phyloP scores from a whole-genome alignment of 1,139 yeast genomes.

The Lizanozyma gosingica region DNA sequence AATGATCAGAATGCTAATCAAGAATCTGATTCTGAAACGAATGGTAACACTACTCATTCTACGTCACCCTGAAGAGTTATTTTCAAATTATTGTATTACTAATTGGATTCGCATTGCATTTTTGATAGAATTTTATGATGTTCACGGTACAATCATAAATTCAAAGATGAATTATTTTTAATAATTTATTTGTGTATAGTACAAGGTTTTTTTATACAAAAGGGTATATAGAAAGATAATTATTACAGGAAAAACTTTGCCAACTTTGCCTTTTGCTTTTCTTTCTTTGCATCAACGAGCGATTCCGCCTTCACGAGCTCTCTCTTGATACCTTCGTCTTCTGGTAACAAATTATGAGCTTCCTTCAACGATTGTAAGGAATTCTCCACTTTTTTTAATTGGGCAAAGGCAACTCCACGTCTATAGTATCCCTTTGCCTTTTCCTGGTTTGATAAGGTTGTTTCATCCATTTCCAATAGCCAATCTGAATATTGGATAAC shows the following conservation, averaged over 20 bases:
- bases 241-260: slow-evolving; percentile 45
- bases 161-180: too few species aligned
- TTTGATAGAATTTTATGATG: too few species aligned
- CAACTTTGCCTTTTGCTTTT: slow-evolving; percentile 43
- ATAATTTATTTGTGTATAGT: too few species aligned
- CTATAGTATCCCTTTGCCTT: slow-evolving; percentile 57
- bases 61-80: too few species aligned
- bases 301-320: slow-evolving; percentile 35
- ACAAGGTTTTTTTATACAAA: too few species aligned
- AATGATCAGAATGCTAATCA: too few species aligned
- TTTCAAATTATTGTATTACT: too few species aligned
- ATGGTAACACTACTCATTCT: too few species aligned
- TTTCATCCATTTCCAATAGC: slow-evolving; percentile 41
- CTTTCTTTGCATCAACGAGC: slow-evolving; percentile 31
- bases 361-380: slow-evolving; percentile 38
- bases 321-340: slow-evolving; percentile 39
- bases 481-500: slow-evolving; percentile 47
- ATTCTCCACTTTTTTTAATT: slow-evolving; percentile 36
- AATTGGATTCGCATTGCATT: too few species aligned
- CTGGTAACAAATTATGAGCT: slow-evolving; percentile 38
- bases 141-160: too few species aligned
- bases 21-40: too few species aligned
- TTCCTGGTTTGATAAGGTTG: slow-evolving; percentile 26
- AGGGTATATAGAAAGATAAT: too few species aligned
- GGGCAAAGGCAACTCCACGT: slow-evolving; percentile 42